Evolutionary conservation across 441 rosid species (phyloP).

Genomic region (Adansonia gregorii): DNA sequence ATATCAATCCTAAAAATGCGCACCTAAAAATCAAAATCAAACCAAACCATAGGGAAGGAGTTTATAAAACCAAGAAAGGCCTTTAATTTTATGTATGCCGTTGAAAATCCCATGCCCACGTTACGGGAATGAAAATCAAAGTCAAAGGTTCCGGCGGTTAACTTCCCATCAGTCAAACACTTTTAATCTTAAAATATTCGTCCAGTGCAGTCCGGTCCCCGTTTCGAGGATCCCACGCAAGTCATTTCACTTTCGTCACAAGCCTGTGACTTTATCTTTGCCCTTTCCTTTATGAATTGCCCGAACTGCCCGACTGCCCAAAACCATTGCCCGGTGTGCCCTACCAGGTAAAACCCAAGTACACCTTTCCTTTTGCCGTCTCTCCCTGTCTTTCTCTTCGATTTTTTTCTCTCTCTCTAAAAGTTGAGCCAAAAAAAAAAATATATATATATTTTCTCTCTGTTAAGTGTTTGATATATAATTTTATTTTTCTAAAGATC

Average conservation of each 20-base stretch:
- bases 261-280: slow-evolving; percentile 31
- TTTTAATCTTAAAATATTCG: too few species aligned
- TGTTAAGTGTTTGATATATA: not conserved
- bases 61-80: too few species aligned
- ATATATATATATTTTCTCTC: not conserved
- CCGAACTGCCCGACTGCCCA: slow-evolving; percentile 49
- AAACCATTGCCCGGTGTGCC: slow-evolving; percentile 30
- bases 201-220: not conserved
- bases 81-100: not conserved
- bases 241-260: slow-evolving; percentile 25
- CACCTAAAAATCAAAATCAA: not conserved
- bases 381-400: not conserved
- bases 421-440: not conserved
- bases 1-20: too few species aligned
- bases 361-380: slow-evolving; percentile 28
- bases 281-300: slow-evolving; percentile 6
- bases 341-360: slow-evolving; percentile 34
- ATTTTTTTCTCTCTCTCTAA: not conserved
- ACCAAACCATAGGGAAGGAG: too few species aligned
- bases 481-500: slow-evolving; percentile 27
- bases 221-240: slow-evolving; percentile 20
- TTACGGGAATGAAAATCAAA: not conserved
- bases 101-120: not conserved
- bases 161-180: slow-evolving; percentile 15
- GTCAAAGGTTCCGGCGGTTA: slow-evolving; percentile 1